These are phyloP conservation scores for Penicillium samsonianum DNA, from an alignment of 495 filamentous ascomycete genomes.

Conservation along the genomic window DNA sequence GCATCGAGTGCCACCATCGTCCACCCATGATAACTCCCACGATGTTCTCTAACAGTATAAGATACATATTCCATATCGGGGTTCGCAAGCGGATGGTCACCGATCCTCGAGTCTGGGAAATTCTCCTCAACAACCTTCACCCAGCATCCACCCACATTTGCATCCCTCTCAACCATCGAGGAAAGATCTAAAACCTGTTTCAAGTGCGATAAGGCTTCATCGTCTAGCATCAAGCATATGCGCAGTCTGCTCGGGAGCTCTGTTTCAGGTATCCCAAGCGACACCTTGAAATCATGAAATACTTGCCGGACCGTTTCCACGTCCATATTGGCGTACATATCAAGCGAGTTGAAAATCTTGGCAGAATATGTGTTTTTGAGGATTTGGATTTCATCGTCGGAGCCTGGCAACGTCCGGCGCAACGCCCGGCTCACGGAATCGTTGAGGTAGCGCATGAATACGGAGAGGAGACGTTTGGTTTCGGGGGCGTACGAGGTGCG, in stretches of 20 bases:
- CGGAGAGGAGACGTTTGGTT: slow-evolving; percentile 20
- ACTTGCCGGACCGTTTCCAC: slow-evolving; percentile 22
- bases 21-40: slow-evolving; percentile 30
- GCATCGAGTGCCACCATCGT: slow-evolving; percentile 31
- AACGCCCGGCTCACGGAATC: slow-evolving; percentile 24
- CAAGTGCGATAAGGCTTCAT: slow-evolving; percentile 20
- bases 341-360: slow-evolving; percentile 26
- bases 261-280: slow-evolving; percentile 27
- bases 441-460: slow-evolving; percentile 33
- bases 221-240: slow-evolving; percentile 33
- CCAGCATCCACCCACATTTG: slow-evolving; percentile 21
- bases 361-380: slow-evolving; percentile 28
- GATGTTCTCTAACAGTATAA: slow-evolving; percentile 4
- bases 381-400: slow-evolving; percentile 18
- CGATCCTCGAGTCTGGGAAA: slow-evolving; percentile 29
- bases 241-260: slow-evolving; percentile 33
- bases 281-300: slow-evolving; percentile 35
- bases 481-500: slow-evolving; percentile 31
- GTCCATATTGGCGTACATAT: slow-evolving; percentile 16
- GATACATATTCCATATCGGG: neutral
- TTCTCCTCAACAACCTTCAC: slow-evolving; percentile 40
- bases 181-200: slow-evolving; percentile 14
- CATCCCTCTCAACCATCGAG: slow-evolving; percentile 6
- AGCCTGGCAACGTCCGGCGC: slow-evolving; percentile 23
- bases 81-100: slow-evolving; percentile 13